These are phyloP conservation scores for Xylogone sp. DNA, from an alignment of 2,329 filamentous ascomycete species.

Conservation along the genomic window DNA sequence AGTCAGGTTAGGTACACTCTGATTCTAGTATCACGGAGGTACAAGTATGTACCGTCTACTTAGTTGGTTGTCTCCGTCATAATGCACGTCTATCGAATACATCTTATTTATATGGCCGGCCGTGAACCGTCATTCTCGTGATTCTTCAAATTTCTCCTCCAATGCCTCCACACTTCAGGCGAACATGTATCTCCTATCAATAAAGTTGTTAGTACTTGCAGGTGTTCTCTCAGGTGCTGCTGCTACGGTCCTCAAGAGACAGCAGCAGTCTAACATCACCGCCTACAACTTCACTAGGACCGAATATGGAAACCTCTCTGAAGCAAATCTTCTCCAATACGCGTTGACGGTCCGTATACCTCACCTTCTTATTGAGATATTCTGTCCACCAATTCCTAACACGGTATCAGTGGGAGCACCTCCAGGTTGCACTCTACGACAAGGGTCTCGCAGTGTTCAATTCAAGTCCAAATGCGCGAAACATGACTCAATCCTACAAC, in stretches of 20 bases:
- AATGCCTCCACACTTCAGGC: too few species aligned
- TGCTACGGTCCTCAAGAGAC: neutral
- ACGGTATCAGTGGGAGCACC: constrained; percentile 44
- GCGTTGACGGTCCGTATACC: constrained; percentile 33
- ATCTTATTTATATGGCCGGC: neutral
- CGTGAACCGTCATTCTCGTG: neutral
- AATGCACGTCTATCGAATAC: neutral
- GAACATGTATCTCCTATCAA: neutral
- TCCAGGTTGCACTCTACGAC: constrained; percentile 62
- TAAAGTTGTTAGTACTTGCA: neutral
- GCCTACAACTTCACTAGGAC: neutral
- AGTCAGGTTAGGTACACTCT: neutral
- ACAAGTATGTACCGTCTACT: neutral
- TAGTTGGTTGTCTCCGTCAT: neutral
- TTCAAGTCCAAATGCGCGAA: constrained; percentile 47
- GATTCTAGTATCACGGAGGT: neutral
- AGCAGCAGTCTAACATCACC: neutral
- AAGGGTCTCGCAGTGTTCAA: constrained; percentile 41
- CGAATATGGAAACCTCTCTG: constrained; percentile 5
- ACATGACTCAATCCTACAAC: constrained; percentile 53
- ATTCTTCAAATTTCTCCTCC: too few species aligned
- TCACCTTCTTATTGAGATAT: neutral
- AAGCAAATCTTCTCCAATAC: constrained; percentile 39
- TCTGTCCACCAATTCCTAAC: neutral
- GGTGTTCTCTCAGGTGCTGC: neutral